Percentiles rank a stretch among this genome's conserved stretches.
Evolutionary conservation across 2,329 filamentous ascomycete species (phyloP).

Genomic region (Colletotrichum sp.): DNA sequence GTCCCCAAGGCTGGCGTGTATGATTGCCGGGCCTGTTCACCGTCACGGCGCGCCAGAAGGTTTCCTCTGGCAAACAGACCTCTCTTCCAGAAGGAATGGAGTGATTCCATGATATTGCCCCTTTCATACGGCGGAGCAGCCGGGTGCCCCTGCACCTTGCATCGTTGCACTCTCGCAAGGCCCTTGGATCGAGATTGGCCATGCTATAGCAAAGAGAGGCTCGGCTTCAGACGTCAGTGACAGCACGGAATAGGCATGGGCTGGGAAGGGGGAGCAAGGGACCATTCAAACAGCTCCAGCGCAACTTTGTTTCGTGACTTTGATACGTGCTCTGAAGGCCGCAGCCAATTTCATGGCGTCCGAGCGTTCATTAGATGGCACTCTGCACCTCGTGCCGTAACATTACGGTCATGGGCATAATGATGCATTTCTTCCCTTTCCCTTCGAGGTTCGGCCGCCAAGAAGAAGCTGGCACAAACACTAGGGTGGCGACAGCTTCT

Average conservation of each 20-base stretch:
- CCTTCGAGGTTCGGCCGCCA: not conserved
- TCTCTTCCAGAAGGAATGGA: conserved; percentile 17
- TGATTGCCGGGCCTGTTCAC: not conserved
- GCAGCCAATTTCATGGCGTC: conserved; percentile 13
- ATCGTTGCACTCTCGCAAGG: not conserved
- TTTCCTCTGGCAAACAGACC: not conserved
- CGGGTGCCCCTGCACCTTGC: conserved; percentile 7
- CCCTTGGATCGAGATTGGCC: conserved; percentile 18
- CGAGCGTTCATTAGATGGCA: conserved; percentile 19
- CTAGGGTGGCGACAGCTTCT: not conserved
- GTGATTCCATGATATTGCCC: conserved; percentile 13
- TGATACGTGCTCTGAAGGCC: conserved; percentile 8
- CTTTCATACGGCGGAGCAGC: conserved; percentile 12
- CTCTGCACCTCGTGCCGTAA: conserved; percentile 3
- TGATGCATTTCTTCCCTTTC: not conserved
- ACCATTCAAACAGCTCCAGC: conserved; percentile 20
- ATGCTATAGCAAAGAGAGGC: not conserved
- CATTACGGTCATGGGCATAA: conserved; percentile 4
- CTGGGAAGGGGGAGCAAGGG: not conserved
- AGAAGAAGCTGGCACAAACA: not conserved
- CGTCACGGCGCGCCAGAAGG: not conserved
- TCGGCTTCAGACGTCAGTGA: not conserved
- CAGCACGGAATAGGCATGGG: not conserved
- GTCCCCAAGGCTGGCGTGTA: not conserved
- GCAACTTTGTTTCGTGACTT: conserved; percentile 17